Evolutionary conservation across 2,329 filamentous ascomycete species (phyloP).

Genomic region (Clonostachys sp.): DNA sequence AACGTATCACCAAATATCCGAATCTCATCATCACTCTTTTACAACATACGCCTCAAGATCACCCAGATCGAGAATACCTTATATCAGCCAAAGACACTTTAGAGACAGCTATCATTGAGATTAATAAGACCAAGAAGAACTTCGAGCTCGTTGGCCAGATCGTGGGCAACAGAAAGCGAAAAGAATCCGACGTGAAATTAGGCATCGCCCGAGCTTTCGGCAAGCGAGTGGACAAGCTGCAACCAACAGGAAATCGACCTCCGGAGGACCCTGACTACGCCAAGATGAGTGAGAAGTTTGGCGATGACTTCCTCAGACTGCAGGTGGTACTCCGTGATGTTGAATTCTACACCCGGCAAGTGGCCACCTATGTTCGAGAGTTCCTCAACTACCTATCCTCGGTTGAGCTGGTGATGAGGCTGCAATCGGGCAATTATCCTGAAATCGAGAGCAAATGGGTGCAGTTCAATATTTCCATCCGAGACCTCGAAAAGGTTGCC

Average conservation of each 20-base stretch:
- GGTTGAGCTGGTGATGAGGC: constrained; percentile 76
- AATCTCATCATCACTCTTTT: constrained; percentile 78
- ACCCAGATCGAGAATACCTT: constrained; percentile 74
- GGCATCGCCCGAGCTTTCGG: constrained; percentile 86
- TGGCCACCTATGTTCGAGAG: constrained; percentile 73
- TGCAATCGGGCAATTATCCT: constrained; percentile 67
- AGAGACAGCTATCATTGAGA: constrained; percentile 71
- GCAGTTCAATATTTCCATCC: constrained; percentile 80
- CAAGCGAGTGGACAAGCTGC: constrained; percentile 78
- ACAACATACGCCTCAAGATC: constrained; percentile 72
- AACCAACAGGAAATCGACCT: constrained; percentile 55
- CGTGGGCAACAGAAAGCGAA: constrained; percentile 70
- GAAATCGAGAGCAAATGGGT: constrained; percentile 95
- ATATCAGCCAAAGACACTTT: constrained; percentile 43
- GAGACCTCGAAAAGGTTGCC: constrained; percentile 78
- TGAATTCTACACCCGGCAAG: constrained; percentile 85
- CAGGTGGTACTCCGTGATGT: constrained; percentile 91
- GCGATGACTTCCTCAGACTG: constrained; percentile 85
- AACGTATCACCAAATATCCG: constrained; percentile 90
- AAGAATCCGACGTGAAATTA: constrained; percentile 82
- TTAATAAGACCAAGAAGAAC: constrained; percentile 94
- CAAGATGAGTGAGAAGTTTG: constrained; percentile 78
- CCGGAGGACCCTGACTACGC: constrained; percentile 80
- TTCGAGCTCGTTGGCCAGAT: constrained; percentile 90
- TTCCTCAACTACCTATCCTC: constrained; percentile 77